phyloP scores from a whole-genome alignment of 2,329 filamentous ascomycete genomes.

The Atkinsonella hypoxylon region DNA sequence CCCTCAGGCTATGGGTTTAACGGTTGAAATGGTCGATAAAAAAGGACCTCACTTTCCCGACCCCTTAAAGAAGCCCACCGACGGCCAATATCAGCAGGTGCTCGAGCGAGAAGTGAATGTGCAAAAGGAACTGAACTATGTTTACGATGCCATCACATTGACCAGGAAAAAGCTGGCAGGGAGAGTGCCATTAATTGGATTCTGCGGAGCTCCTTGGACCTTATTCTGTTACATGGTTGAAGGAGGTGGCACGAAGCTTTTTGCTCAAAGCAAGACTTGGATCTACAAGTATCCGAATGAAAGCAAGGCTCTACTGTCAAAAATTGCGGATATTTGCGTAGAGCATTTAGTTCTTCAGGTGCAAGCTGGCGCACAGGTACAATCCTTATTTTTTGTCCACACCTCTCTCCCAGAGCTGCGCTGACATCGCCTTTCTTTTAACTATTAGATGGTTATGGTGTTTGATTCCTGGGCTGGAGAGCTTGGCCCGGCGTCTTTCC shows the following conservation, averaged over 20 bases:
- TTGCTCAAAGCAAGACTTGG: conserved; percentile 92
- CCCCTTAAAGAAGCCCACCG: conserved; percentile 66
- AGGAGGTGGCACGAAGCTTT: conserved; percentile 90
- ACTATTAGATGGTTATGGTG: conserved; percentile 69
- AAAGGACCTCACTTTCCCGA: conserved; percentile 91
- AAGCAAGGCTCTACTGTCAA: conserved; percentile 70
- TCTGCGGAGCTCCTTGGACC: conserved; percentile 95
- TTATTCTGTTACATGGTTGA: conserved; percentile 98
- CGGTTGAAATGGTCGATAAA: conserved; percentile 96
- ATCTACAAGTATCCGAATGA: conserved; percentile 79
- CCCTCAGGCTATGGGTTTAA: conserved; percentile 95
- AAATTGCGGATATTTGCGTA: conserved; percentile 89
- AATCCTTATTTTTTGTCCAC: conserved; percentile 5
- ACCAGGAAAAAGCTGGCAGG: conserved; percentile 81
- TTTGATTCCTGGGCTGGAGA: conserved; percentile 99
- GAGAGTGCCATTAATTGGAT: conserved; percentile 85
- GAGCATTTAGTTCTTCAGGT: conserved; percentile 91
- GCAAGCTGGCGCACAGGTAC: conserved; percentile 77
- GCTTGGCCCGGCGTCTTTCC: conserved; percentile 73
- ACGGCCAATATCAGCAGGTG: conserved; percentile 71
- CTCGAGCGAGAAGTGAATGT: conserved; percentile 74
- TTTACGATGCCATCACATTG: conserved; percentile 88
- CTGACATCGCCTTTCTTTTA: neutral
- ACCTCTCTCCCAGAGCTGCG: neutral
- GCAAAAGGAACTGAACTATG: conserved; percentile 74